Evolutionary conservation across 1,284 basidiomycete genomes (phyloP), one percentile per base, ranked within the genome.

Genomic region (Cystobasidium sp.): DNA sequence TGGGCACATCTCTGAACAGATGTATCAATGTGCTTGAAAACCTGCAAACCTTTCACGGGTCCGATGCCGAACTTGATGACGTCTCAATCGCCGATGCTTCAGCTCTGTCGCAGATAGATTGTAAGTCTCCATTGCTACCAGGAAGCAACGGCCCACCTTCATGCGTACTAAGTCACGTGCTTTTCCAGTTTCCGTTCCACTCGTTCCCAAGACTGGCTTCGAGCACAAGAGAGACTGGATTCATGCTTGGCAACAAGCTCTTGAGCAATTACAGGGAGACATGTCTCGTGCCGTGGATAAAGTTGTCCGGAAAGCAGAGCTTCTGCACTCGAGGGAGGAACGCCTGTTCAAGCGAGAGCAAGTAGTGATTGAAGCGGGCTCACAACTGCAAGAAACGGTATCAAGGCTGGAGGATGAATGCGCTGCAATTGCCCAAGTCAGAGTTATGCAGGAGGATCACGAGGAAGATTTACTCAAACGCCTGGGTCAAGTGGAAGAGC

Each of bases 391-490:
- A 43, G 52, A 53, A 12, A 22, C 55, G 14, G 37, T 65, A 0
- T 14, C 20, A 18, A 37, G 43, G 39, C 37, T 65, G 10, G 49
- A 58, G 31, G 63, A 73, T 12, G 59, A 66, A n/a, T 43, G 52
- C 3, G 51, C 31, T 12, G 39, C 24, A 16, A 59, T 51, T 24
- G 51, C 14, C 18, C 47, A 62, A 24, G 52, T 53, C 6, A 63
- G 47, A 56, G 46, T 31, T 9, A 44, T 71, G 49, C 69, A 56
- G 37, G 49, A 44, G 20, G 70, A 73, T 62, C 70, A 73, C 43
- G 70, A 73, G 44, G 63, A 73, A 47, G 70, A 73, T 43, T 62
- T 73, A n/a, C 37, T 44, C 3, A 59, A 73, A 31, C 31, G 70
- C 18, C 52, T 73, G 8, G 37, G 43, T 8, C 43, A 39, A 20